Evolutionary conservation across 441 rosid genomes (phyloP).

Genomic region (Erodium texanum): DNA sequence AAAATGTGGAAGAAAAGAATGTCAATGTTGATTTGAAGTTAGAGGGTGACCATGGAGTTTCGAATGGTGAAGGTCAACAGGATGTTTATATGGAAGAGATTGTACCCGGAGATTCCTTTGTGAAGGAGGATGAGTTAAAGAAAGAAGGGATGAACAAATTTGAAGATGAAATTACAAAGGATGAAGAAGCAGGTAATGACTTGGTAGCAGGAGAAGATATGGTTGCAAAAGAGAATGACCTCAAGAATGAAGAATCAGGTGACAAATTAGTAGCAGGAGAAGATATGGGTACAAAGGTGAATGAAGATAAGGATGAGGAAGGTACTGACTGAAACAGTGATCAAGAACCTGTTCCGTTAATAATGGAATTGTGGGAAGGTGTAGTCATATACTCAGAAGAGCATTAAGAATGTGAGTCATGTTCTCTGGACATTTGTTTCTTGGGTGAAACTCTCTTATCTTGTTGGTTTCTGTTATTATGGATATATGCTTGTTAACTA

Average conservation of each 20-base stretch:
- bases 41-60: constrained; percentile 10
- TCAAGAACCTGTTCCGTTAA: neutral
- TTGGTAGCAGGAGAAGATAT: constrained; percentile 4
- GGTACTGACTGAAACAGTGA: neutral
- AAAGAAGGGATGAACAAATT: constrained; percentile 11
- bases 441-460: constrained; percentile 22
- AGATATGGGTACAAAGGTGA: constrained; percentile 11
- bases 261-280: constrained; percentile 8
- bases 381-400: constrained; percentile 15
- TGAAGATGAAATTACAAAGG: constrained; percentile 12
- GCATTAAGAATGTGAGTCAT: constrained; percentile 31
- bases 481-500: constrained; percentile 21
- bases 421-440: constrained; percentile 26
- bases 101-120: constrained; percentile 7
- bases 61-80: constrained; percentile 6
- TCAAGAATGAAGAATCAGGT: constrained; percentile 11
- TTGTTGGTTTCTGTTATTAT: constrained; percentile 18
- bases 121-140: constrained; percentile 14
- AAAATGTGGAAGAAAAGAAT: constrained; percentile 12
- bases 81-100: constrained; percentile 37
- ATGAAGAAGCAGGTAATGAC: constrained; percentile 13
- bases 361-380: neutral
- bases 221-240: constrained; percentile 16
- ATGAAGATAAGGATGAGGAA: constrained; percentile 16
- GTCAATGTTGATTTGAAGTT: constrained; percentile 20